Evolutionary conservation across 768 basidiomycete species (phyloP).

Genomic region (Boletus fagicola): DNA sequence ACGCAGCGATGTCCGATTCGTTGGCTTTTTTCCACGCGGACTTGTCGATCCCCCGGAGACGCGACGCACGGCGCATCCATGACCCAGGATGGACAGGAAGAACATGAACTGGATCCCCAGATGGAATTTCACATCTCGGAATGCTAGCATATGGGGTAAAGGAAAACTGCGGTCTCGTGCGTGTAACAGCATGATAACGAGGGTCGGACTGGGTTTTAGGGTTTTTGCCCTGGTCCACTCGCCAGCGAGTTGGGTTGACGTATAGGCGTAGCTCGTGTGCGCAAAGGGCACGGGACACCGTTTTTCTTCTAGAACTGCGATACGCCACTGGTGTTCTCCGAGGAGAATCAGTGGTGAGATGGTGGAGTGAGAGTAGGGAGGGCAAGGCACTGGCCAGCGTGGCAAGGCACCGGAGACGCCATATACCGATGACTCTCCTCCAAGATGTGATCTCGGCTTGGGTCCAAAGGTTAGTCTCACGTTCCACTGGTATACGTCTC

Average conservation of each 20-base stretch:
- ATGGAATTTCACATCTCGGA: slow-evolving; percentile 4
- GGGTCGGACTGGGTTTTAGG: not conserved
- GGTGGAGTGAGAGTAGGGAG: not conserved
- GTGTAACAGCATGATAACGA: not conserved
- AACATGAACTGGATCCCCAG: not conserved
- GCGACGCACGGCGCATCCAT: not conserved
- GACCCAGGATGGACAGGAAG: not conserved
- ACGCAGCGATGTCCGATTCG: not conserved
- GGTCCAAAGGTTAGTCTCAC: not conserved
- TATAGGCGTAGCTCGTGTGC: not conserved
- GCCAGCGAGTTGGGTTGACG: not conserved
- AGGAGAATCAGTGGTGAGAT: not conserved
- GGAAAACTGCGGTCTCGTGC: not conserved
- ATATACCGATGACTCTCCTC: not conserved
- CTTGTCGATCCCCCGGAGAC: not conserved
- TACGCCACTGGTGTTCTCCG: not conserved
- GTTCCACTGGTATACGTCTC: not conserved
- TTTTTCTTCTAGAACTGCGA: not conserved
- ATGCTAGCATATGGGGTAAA: not conserved
- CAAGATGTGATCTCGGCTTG: not conserved
- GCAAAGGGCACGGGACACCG: not conserved
- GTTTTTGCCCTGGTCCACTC: not conserved
- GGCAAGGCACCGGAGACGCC: not conserved
- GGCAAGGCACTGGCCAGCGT: not conserved
- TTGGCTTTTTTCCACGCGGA: not conserved